These are phyloP conservation scores for Dittrichia graveolens DNA, from an alignment of 129 eudicot species.

Conservation along the genomic window DNA sequence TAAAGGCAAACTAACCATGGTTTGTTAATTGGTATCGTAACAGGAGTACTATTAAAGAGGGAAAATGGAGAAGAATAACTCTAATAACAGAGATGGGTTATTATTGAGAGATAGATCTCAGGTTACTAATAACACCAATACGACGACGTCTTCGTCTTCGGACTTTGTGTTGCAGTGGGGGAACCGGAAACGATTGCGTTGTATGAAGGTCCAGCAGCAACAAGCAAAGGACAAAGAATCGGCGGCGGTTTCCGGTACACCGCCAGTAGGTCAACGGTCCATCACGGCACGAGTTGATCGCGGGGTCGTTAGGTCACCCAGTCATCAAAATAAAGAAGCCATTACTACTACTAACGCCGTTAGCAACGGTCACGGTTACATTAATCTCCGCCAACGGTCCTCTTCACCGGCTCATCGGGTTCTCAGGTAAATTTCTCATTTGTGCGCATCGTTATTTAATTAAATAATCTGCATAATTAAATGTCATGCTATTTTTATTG, in stretches of 20 bases:
- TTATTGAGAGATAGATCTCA: conserved; percentile 41
- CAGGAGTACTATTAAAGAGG: conserved; percentile 45
- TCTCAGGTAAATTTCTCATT: conserved; percentile 43
- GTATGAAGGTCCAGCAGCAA: conserved; percentile 70
- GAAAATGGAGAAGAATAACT: conserved; percentile 53
- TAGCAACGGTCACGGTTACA: conserved; percentile 39
- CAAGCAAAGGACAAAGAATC: conserved; percentile 28
- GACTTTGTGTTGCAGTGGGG: conserved; percentile 87
- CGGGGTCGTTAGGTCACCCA: conserved; percentile 51
- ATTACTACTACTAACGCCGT: conserved; percentile 9
- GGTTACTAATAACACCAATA: conserved; percentile 24
- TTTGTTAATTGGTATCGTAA: conserved; percentile 35
- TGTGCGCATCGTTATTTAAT: background rate
- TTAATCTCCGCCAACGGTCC: conserved; percentile 66
- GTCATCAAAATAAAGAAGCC: conserved; percentile 34
- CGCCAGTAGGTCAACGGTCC: conserved; percentile 38
- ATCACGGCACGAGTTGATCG: conserved; percentile 61
- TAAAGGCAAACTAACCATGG: conserved; percentile 43
- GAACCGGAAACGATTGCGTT: conserved; percentile 62
- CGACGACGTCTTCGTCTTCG: conserved; percentile 48
- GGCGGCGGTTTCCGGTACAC: conserved; percentile 36
- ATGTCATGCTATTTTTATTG: background rate
- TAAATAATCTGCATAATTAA: background rate
- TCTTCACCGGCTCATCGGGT: conserved; percentile 59
- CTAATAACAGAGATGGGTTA: conserved; percentile 17